Evolutionary conservation across 345 rosid species (phyloP), one percentile per base, ranked within the genome.

Genomic region (Citrus trifoliata): DNA sequence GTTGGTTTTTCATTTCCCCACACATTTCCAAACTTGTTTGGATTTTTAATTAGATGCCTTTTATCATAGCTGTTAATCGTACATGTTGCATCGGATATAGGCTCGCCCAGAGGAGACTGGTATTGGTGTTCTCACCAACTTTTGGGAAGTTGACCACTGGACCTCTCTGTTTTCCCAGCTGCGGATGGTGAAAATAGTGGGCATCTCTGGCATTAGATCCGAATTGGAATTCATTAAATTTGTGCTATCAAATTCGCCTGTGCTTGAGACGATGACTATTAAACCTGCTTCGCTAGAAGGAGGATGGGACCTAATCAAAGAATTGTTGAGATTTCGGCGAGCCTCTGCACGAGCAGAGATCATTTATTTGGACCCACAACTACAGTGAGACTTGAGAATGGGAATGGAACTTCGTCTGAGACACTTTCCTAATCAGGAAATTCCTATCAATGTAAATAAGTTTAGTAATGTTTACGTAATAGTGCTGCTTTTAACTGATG

Each of bases 151-250:
- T 10, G 85, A 88, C 58, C 85, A 87, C 5, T 81, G 86, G 91
- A 81, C 75, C 75, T 80, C 80, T 32, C 68, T 81, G 37, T 90
- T 91, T 79, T 70, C 85, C 74, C 92, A 90, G 65, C 82, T 90
- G 73, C 85, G 83, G 64, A 62, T 83, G 21, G 91, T 80, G 16
- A 91, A 81, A 78, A 80, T 91, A 48, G 75, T 55, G 19, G 90
- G 87, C 73, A 85, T 88, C 37, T 80, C 82, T 59, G 92, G 90
- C 56, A 76, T 78, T 7, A 83, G 64, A 82, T 74, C 87, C 5
- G 95, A 91, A 70, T 86, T 90, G 80, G 88, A 88, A 75, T 91
- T 87, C 79, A 87, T 90, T 19, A 77, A 85, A 68, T 89, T 88
- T 80, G 25, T 91, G 80, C 93, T 90, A 7, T 86, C 88, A 35